Evolutionary conservation across 129 eudicot genomes (phyloP).

Genomic region (Flaveria sonorensis): DNA sequence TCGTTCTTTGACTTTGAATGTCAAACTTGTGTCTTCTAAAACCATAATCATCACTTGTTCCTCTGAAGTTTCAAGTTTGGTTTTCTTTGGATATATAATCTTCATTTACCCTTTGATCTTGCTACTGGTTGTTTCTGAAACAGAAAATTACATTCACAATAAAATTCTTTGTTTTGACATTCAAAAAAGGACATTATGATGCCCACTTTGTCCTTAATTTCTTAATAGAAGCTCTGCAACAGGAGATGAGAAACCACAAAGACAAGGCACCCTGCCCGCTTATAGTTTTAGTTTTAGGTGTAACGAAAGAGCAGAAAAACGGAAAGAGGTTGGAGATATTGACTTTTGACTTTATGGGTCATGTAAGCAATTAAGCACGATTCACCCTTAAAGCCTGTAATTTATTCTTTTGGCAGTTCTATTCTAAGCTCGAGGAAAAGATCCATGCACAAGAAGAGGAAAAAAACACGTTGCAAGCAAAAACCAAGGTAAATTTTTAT

Average conservation of each 20-base stretch:
- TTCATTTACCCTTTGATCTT: background rate
- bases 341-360: constrained; percentile 5
- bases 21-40: background rate
- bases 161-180: background rate
- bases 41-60: background rate
- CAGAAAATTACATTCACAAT: background rate
- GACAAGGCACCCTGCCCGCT: constrained; percentile 59
- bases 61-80: background rate
- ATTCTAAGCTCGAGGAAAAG: constrained; percentile 92
- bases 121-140: background rate
- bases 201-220: constrained; percentile 47
- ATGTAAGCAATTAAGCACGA: background rate
- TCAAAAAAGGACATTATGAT: constrained; percentile 5
- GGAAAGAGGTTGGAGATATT: constrained; percentile 67
- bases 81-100: background rate
- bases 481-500: constrained; percentile 56
- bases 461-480: constrained; percentile 72
- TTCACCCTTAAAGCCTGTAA: background rate
- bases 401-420: constrained; percentile 49
- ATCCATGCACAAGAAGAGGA: constrained; percentile 91
- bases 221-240: constrained; percentile 40
- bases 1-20: constrained; percentile 10
- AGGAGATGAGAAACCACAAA: constrained; percentile 53
- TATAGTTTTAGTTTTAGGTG: constrained; percentile 78
- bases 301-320: constrained; percentile 87